Evolutionary conservation across 345 rosid species (phyloP), one percentile per base, ranked within the genome.

Genomic region (Pistacia vera): DNA sequence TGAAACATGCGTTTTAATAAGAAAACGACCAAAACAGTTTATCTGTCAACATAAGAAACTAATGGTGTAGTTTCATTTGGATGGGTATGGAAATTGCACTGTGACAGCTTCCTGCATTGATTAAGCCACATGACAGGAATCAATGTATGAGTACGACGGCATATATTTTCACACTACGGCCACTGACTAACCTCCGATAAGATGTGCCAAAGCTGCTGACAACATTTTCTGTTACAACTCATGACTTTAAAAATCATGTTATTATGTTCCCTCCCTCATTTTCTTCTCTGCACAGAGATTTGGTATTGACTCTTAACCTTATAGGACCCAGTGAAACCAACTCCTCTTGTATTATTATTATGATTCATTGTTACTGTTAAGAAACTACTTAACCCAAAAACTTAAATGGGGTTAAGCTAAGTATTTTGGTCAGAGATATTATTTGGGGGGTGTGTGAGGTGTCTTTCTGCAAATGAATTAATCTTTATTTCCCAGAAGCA

Each of bases 271-370:
- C 36, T 54, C 16, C 61, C 7, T 57, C 54, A 20, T 49, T 44
- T 79, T 54, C 76, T 71, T 35, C 38, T 35, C 17, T 68, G 70
- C 65, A 30, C 80, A 79, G 81, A 77, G 80, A 78, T 82, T 76
- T 69, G 80, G 80, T 64, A 17, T 65, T 52, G 85, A 80, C 76
- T 60, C 60, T 54, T 22, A n/a, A 16, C 20, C 11, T 25, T 66
- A 4, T 18, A 67, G 66, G 81, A 68, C 35, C 77, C 74, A 52
- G 35, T 68, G 18, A 1, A 33, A 62, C 60, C 72, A 20, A 36
- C 65, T 57, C 35, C 73, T 9, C 20, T 63, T 35, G 48, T 20
- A 49, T 56, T 41, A 6, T 41, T 41, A 41, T 3, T 11, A 66
- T 18, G 14, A 33, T 48, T 46, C 72, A 44, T 68, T 68, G 49